Percentiles rank a stretch among this genome's conserved stretches.
These are phyloP conservation scores for Sclerotinia spermophila DNA, from an alignment of 2,329 filamentous ascomycete species.

Conservation along the genomic window DNA sequence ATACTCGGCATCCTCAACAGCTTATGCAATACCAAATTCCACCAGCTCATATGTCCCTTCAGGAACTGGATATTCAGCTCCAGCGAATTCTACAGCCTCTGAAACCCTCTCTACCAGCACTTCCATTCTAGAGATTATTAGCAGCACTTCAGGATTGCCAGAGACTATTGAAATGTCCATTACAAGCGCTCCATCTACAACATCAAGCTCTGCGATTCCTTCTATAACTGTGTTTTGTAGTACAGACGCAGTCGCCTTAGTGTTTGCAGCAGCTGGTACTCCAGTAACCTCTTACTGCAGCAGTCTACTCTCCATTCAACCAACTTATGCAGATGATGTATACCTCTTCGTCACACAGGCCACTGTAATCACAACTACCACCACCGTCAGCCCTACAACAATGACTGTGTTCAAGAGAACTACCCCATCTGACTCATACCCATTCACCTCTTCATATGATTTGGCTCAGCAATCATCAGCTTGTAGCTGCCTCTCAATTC, in stretches of 20 bases:
- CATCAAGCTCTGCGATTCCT: background rate
- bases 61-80: background rate
- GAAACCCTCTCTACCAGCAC: background rate
- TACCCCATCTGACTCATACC: background rate
- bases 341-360: background rate
- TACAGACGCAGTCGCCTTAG: background rate
- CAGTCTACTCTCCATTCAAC: constrained; percentile 2
- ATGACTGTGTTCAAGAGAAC: background rate
- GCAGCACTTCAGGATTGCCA: background rate
- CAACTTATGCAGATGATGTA: background rate
- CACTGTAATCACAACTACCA: background rate
- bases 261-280: background rate
- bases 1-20: background rate
- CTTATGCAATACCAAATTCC: background rate
- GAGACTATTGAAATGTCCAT: background rate
- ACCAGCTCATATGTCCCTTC: background rate
- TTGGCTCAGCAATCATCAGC: constrained; percentile 1
- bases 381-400: background rate
- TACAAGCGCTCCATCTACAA: background rate
- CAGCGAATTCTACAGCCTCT: background rate
- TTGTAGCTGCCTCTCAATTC: background rate
- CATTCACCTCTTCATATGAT: constrained; percentile 5
- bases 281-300: constrained; percentile 5
- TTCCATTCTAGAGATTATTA: background rate
- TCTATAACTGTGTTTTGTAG: constrained; percentile 3